phyloP scores from a whole-genome alignment of 1,284 basidiomycete genomes.

The Volvariella surrecta region DNA sequence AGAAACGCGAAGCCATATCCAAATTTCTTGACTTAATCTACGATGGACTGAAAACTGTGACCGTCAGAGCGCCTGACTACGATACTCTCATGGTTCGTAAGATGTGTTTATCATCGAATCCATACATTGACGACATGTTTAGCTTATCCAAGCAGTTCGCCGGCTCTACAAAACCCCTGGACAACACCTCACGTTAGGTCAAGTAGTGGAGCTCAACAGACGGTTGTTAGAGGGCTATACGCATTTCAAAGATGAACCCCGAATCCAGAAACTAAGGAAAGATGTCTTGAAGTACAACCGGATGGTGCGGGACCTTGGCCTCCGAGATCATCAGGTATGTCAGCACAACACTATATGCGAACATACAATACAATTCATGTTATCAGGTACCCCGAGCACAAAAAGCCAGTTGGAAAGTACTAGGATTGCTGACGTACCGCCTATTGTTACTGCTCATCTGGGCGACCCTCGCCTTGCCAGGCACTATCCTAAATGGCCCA shows the following conservation, averaged over 20 bases:
- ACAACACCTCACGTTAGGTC: conserved; percentile 89
- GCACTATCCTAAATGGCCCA: conserved; percentile 91
- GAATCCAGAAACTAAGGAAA: conserved; percentile 73
- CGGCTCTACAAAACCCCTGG: conserved; percentile 93
- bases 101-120: neutral
- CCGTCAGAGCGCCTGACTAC: conserved; percentile 93
- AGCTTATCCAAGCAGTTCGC: conserved; percentile 94
- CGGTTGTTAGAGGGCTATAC: conserved; percentile 92
- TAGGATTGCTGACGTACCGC: conserved; percentile 83
- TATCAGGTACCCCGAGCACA: conserved; percentile 71
- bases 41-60: conserved; percentile 96
- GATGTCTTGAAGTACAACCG: conserved; percentile 96
- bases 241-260: conserved; percentile 91
- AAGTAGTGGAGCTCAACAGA: conserved; percentile 95
- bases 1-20: conserved; percentile 88
- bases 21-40: conserved; percentile 91
- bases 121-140: conserved; percentile 2
- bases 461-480: conserved; percentile 86
- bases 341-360: neutral
- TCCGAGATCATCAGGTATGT: conserved; percentile 92
- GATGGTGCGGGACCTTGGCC: conserved; percentile 84
- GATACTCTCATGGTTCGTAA: conserved; percentile 89
- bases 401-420: conserved; percentile 81
- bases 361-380: too few species aligned
- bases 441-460: conserved; percentile 77